Percentiles rank a stretch among this genome's conserved stretches.
Evolutionary conservation across 1,139 yeast species (phyloP).

Genomic region (Sugiyamaella japonica): DNA sequence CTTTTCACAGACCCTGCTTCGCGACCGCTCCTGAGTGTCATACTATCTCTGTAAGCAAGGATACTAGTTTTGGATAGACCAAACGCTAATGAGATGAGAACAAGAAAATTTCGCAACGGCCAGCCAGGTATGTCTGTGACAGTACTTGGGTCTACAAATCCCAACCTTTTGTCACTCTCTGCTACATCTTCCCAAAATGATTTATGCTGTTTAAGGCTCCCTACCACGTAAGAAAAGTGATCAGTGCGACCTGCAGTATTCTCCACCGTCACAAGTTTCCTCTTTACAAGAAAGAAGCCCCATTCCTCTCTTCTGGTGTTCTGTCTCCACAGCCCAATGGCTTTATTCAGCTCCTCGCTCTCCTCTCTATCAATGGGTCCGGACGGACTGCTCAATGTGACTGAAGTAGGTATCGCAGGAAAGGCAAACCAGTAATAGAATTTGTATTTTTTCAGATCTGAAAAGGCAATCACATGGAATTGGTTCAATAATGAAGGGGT

Average conservation of each 20-base stretch:
- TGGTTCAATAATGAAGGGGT: constrained; percentile 47
- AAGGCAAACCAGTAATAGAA: constrained; percentile 89
- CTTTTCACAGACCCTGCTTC: constrained; percentile 22
- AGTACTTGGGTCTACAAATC: constrained; percentile 64
- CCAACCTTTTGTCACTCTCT: constrained; percentile 39
- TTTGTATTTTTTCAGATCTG: constrained; percentile 85
- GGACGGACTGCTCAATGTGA: constrained; percentile 24
- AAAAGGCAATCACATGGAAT: constrained; percentile 67
- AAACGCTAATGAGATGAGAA: constrained; percentile 48
- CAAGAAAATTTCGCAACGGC: constrained; percentile 64
- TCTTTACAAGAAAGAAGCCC: constrained; percentile 38
- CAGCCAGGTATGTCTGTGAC: constrained; percentile 54
- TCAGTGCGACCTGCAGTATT: constrained; percentile 21
- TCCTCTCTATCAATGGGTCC: constrained; percentile 7
- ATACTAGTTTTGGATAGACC: constrained; percentile 47
- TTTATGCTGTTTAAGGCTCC: constrained; percentile 28
- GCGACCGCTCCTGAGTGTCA: constrained; percentile 13
- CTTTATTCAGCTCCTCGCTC: constrained; percentile 12
- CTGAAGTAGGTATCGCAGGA: constrained; percentile 52
- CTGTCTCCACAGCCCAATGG: constrained; percentile 28
- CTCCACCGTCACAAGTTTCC: not conserved
- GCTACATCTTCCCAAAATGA: constrained; percentile 25
- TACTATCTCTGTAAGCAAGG: constrained; percentile 36
- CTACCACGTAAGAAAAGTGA: constrained; percentile 33
- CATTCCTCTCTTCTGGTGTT: constrained; percentile 24